These are phyloP conservation scores for Cytospora schulzeri DNA, from an alignment of 2,329 filamentous ascomycete species.

Conservation along the genomic window DNA sequence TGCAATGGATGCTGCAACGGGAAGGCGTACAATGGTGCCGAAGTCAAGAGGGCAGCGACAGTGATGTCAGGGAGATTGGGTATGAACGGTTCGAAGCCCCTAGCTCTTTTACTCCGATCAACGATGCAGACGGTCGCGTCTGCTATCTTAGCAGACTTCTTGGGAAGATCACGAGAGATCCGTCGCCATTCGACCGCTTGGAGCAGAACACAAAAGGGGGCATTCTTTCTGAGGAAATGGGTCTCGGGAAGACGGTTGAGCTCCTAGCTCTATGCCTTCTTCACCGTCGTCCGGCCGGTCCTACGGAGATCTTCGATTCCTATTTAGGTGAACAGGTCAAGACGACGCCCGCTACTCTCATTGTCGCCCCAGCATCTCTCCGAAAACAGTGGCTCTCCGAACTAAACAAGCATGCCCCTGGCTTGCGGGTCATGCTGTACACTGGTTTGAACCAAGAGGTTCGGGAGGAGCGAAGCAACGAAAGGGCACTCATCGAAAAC, in stretches of 20 bases:
- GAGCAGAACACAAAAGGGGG: constrained; percentile 56
- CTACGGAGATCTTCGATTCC: constrained; percentile 37
- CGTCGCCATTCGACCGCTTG: constrained; percentile 44
- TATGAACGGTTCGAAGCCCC: constrained; percentile 34
- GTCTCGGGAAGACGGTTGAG: constrained; percentile 79
- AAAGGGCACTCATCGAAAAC: constrained; percentile 44
- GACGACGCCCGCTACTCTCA: constrained; percentile 59
- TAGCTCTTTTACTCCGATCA: constrained; percentile 46
- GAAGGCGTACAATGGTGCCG: constrained; percentile 60
- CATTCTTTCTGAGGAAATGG: constrained; percentile 81
- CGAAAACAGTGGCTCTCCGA: constrained; percentile 65
- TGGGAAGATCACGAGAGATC: constrained; percentile 57
- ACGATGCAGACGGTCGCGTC: constrained; percentile 48
- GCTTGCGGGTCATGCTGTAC: constrained; percentile 59
- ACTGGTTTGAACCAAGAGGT: constrained; percentile 44
- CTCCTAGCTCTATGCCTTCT: constrained; percentile 70
- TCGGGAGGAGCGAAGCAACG: constrained; percentile 42
- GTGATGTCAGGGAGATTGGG: constrained; percentile 34
- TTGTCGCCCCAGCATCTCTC: constrained; percentile 61
- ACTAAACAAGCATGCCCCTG: constrained; percentile 59
- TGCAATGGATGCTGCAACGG: constrained; percentile 69
- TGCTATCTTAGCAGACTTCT: constrained; percentile 59
- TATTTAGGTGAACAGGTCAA: constrained; percentile 48
- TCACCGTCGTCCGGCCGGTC: constrained; percentile 49
- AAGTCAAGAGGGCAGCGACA: constrained; percentile 24